A percentile compares a stretch with the other conserved stretches of the same genome.
phyloP scores from a whole-genome alignment of 2,329 filamentous ascomycete genomes.

The Fusarium denticulatum region DNA sequence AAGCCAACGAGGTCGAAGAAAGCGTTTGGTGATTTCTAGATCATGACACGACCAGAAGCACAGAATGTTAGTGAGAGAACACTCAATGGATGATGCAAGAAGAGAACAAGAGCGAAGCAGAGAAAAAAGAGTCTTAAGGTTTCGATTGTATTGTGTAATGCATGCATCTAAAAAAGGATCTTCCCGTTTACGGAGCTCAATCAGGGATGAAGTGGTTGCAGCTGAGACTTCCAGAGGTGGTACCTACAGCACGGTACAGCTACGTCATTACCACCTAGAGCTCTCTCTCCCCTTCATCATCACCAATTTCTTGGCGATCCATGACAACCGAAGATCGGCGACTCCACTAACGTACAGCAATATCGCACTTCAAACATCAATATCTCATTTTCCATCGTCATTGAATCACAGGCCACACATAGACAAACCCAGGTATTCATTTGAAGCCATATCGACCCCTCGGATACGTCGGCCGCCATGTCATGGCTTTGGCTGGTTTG shows the following conservation, averaged over 20 bases:
- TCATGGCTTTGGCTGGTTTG: neutral
- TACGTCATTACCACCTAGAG: slow-evolving; percentile 31
- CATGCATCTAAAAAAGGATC: slow-evolving; percentile 11
- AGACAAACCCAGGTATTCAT: neutral
- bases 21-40: slow-evolving; percentile 1
- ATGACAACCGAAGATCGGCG: slow-evolving; percentile 28
- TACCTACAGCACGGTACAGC: slow-evolving; percentile 4
- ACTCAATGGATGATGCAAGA: slow-evolving; percentile 14
- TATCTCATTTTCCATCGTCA: slow-evolving; percentile 4
- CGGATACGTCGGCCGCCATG: slow-evolving; percentile 26
- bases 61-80: neutral
- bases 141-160: slow-evolving; percentile 25
- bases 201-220: slow-evolving; percentile 6
- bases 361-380: slow-evolving; percentile 9
- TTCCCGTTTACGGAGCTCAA: slow-evolving; percentile 31
- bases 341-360: slow-evolving; percentile 19
- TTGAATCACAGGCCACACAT: neutral
- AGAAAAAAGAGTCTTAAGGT: neutral
- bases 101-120: neutral
- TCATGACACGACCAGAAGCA: slow-evolving; percentile 21
- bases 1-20: neutral
- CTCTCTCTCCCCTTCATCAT: slow-evolving; percentile 5
- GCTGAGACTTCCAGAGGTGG: neutral
- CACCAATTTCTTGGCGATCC: slow-evolving; percentile 32
- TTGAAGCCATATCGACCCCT: neutral